phyloP scores from a whole-genome alignment of 1,284 basidiomycete species.

The Fistulinella cinereoalba region DNA sequence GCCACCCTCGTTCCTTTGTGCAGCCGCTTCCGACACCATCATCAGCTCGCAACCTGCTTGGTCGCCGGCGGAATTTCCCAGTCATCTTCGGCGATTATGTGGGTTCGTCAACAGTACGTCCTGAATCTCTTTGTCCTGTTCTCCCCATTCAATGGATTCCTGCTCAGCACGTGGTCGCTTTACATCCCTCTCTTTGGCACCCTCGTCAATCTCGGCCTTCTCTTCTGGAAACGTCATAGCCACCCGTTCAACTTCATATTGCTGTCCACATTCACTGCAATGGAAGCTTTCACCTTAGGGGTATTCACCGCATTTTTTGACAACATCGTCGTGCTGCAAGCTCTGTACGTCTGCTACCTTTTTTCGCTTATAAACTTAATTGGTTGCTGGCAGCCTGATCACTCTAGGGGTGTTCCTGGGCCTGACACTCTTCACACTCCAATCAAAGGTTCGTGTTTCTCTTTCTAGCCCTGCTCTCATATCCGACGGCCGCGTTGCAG shows the following conservation, averaged over 20 bases:
- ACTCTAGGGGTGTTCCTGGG: slow-evolving; percentile 87
- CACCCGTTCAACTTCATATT: slow-evolving; percentile 81
- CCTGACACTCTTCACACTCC: slow-evolving; percentile 81
- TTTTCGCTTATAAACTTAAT: slow-evolving; percentile 7
- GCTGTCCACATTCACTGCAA: slow-evolving; percentile 71
- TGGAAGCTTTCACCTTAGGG: slow-evolving; percentile 81
- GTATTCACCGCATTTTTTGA: slow-evolving; percentile 76
- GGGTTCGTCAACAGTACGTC: slow-evolving; percentile 69
- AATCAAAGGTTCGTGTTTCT: slow-evolving; percentile 59
- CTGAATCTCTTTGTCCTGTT: neutral
- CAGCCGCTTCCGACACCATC: slow-evolving; percentile 9
- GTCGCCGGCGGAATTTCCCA: slow-evolving; percentile 67
- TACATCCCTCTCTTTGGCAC: slow-evolving; percentile 75
- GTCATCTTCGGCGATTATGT: slow-evolving; percentile 51
- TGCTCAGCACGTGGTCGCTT: slow-evolving; percentile 64
- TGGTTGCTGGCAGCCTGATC: slow-evolving; percentile 53
- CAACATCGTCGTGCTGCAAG: slow-evolving; percentile 78
- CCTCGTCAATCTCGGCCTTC: slow-evolving; percentile 68
- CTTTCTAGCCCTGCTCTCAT: neutral
- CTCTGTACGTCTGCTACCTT: slow-evolving; percentile 52
- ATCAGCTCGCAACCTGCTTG: slow-evolving; percentile 64
- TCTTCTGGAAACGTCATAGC: slow-evolving; percentile 87
- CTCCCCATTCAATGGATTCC: slow-evolving; percentile 14
- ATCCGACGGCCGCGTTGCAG: slow-evolving; percentile 35
- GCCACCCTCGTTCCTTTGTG: slow-evolving; percentile 10